Evolutionary conservation across 495 filamentous ascomycete genomes (phyloP), one percentile per base, ranked within the genome.

Genomic region (Viridothelium virens): DNA sequence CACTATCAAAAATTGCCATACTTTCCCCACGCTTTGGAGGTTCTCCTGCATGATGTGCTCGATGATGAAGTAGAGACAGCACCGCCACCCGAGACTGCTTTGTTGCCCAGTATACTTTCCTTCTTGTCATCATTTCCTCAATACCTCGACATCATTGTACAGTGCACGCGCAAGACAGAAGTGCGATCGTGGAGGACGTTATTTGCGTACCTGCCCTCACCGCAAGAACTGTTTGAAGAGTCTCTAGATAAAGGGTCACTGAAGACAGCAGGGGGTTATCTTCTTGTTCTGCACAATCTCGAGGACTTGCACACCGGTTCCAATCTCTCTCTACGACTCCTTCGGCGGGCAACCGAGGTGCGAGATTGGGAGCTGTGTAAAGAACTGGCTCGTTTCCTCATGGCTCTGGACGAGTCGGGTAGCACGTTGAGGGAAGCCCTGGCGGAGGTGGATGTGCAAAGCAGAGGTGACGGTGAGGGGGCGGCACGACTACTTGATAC

Each of bases 101-200:
- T 96, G 9, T 82, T 99, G 4, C 94, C 95, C 1, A 87, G 84
- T 34, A 91, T 96, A 7, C 85, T 97, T 31, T 89, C 89, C 0
- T 94, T 97, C 67, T 83, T 99, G 2, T 91, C 91, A 0, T 91
- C 90, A 0, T 96, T 97, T 68, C 87, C 88, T 37, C 81, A 90
- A 62, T 97, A 96, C 67, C 86, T 97, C 38, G 94, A 97, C 73
- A 91, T 96, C 65, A 86, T 99, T 4, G 92, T 99, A 1, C 93
- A 96, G 78, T 99, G 95, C 76, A 96, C 94, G 0, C 88, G 95
- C 31, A 97, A 99, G 77, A 99, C 95, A 0, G 95, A 99, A 70
- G 86, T 96, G 6, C 86, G 92, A 37, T 95, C 89, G 31, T 99
- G 95, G 95, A 87, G 88, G 37, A 96, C 95, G 1, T 82, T 99